These are phyloP conservation scores for Panicum virgatum DNA, from an alignment of 202 grass and related monocot genomes.

Conservation along the genomic window DNA sequence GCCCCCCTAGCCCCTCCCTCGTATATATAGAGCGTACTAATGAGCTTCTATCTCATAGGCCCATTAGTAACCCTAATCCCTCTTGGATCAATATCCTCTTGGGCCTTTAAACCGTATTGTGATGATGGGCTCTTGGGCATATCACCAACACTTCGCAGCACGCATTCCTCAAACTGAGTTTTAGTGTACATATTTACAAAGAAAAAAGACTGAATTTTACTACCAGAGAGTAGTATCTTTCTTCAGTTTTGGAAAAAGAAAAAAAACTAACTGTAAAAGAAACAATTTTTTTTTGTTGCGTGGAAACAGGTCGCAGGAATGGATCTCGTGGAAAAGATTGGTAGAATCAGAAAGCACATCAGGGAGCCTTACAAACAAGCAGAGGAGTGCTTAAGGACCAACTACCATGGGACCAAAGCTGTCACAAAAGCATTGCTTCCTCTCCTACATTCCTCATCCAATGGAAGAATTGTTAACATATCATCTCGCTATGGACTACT, in stretches of 20 bases:
- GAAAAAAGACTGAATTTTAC: background rate
- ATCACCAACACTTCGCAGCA: too few relatives aligned
- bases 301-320: background rate
- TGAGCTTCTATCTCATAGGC: too few relatives aligned
- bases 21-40: too few relatives aligned
- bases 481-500: slow-evolving; percentile 41
- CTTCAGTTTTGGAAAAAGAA: background rate
- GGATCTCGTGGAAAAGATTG: background rate
- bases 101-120: too few relatives aligned
- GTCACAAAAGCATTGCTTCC: slow-evolving; percentile 41
- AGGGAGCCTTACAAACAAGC: slow-evolving; percentile 36
- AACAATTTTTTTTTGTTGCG: background rate
- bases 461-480: slow-evolving; percentile 46
- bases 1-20: too few relatives aligned
- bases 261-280: background rate
- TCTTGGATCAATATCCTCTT: too few relatives aligned
- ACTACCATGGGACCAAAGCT: slow-evolving; percentile 39
- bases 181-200: background rate
- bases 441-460: slow-evolving; percentile 37
- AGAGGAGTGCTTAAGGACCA: slow-evolving; percentile 43
- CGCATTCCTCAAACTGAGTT: background rate
- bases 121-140: too few relatives aligned
- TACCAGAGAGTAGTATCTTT: background rate
- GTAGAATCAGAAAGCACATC: background rate
- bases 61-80: too few relatives aligned